Base-by-base conservation (phyloP, 2,329 filamentous ascomycete species). In the Coniosporium tulheliwenetii region DNA sequence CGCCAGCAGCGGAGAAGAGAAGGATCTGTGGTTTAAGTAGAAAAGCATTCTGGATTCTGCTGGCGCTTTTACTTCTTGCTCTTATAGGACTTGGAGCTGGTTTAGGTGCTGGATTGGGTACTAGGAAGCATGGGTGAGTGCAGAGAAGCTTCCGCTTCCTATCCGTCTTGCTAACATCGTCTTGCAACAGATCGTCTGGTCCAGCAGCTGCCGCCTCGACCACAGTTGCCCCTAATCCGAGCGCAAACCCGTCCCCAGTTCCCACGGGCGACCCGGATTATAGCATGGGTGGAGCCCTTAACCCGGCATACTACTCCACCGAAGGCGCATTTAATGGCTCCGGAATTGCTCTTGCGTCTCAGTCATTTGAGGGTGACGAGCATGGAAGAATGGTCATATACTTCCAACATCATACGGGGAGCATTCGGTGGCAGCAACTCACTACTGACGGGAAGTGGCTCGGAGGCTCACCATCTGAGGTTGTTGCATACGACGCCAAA, bases 241-340 rank as follows among this genome's bases (percentile, higher is more conserved):
- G 8, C 30, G 4, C 10, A 30, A 10, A 26, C 8, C 14, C 12
- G 14, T 41, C 12, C 7, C 16, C 30, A 8, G 8, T 8, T 12
- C 33, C 47, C 0, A 40, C 44, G 7, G 43, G 36, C 0, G 42
- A 46, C 10, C 38, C 44, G 8, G 39, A 50, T 8, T 54, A 55
- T 39, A 38, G 46, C 29, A 59, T 66, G 16, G 63, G 63, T 12
- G 62, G 63, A 10, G 50, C 58, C 2, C 53, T 66, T 5, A 52
- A 59, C 37, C 50, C 58, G 1, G 43, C 53, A 0, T 65, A 62
- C 42, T 53, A 61, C 36, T 61, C 62, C 7, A 58, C 47, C 8
- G 50, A 55, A 29, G 64, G 64, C 14, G 63, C 62, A 5, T 66
- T 65, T 51, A 67, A 67, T 42, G 64, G 64, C n/a, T 62, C 61